Percentiles rank a stretch among this genome's conserved stretches.
Evolutionary conservation across 2,329 filamentous ascomycete species (phyloP).

Genomic region (Ascochyta pisi): DNA sequence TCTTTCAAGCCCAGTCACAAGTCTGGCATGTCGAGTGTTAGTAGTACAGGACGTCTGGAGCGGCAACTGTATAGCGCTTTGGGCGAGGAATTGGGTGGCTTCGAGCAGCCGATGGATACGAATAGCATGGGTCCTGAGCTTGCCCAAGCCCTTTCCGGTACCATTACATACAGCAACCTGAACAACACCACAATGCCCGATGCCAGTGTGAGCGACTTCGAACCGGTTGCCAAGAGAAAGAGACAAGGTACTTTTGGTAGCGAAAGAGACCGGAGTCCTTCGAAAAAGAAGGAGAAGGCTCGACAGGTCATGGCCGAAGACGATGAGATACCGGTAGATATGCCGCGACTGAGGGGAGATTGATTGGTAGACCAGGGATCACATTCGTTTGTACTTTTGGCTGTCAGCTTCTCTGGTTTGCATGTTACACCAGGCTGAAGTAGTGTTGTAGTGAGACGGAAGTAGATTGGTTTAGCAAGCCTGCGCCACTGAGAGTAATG

Average conservation of each 20-base stretch:
- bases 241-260: constrained; percentile 31
- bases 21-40: constrained; percentile 35
- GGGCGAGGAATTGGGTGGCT: constrained; percentile 39
- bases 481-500: background rate
- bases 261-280: constrained; percentile 28
- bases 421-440: background rate
- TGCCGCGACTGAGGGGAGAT: constrained; percentile 19
- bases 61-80: constrained; percentile 40
- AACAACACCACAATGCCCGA: constrained; percentile 8
- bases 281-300: constrained; percentile 36
- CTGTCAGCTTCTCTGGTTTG: background rate
- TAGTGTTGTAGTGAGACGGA: background rate
- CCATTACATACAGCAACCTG: constrained; percentile 5
- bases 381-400: background rate
- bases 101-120: constrained; percentile 24
- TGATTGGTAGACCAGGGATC: background rate
- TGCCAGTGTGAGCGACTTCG: constrained; percentile 18
- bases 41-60: constrained; percentile 39
- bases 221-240: constrained; percentile 37
- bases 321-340: background rate
- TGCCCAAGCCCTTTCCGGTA: constrained; percentile 12
- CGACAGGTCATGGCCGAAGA: constrained; percentile 1
- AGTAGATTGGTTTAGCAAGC: background rate
- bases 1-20: constrained; percentile 32
- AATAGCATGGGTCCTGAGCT: constrained; percentile 24